Percentiles rank a stretch among this genome's conserved stretches.
phyloP scores from a whole-genome alignment of 139 green algal species.

The Chlamydomonas sphaeroides region DNA sequence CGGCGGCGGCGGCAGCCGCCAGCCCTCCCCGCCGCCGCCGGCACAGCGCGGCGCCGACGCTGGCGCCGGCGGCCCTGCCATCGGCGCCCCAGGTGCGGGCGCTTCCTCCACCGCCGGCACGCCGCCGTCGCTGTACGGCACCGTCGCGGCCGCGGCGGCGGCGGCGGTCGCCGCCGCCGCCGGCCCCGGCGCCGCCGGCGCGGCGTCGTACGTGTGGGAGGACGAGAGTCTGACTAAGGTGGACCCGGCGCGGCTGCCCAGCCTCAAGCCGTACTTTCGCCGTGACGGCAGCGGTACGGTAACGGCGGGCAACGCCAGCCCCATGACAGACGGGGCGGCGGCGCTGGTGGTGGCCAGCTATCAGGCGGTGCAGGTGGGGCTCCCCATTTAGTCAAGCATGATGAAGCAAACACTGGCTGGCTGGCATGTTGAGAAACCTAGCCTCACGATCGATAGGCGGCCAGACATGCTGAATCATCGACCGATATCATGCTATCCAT shows the following conservation, averaged over 20 bases:
- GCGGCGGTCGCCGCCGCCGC: background rate
- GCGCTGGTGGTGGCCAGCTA: conserved; percentile 80
- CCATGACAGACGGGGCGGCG: conserved; percentile 89
- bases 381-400: too few species aligned
- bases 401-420: too few species aligned
- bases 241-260: conserved; percentile 76
- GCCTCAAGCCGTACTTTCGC: conserved; percentile 76
- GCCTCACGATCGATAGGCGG: too few species aligned
- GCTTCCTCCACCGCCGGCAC: background rate
- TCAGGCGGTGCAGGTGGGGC: conserved; percentile 19
- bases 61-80: background rate
- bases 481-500: too few species aligned
- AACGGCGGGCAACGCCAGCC: conserved; percentile 89
- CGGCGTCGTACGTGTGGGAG: background rate
- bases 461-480: too few species aligned
- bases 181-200: background rate
- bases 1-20: too few species aligned
- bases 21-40: too few species aligned
- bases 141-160: conserved; percentile 1
- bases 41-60: background rate
- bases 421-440: too few species aligned
- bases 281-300: conserved; percentile 65
- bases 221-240: conserved; percentile 82
- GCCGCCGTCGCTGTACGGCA: conserved; percentile 8
- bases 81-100: background rate